Percentiles rank a stretch among this genome's conserved stretches.
These are phyloP conservation scores for Phallus indusiatus DNA, from an alignment of 768 basidiomycete genomes.

Conservation along the genomic window DNA sequence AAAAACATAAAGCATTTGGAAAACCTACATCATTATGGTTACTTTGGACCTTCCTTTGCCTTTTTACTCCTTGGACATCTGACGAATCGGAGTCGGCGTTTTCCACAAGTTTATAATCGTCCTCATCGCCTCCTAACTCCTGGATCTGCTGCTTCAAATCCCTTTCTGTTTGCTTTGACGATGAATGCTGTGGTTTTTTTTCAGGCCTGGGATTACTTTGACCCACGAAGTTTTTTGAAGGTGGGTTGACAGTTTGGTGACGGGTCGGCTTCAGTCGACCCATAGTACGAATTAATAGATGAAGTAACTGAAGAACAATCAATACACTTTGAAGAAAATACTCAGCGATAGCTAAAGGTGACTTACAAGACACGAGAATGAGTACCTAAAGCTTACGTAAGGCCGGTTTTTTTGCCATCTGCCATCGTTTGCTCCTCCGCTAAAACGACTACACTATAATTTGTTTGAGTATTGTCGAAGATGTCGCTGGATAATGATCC, in stretches of 20 bases:
- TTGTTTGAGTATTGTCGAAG: background rate
- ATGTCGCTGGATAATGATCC: constrained; percentile 54
- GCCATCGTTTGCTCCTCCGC: background rate
- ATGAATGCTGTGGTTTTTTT: background rate
- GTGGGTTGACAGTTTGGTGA: no score
- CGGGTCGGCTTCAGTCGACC: background rate
- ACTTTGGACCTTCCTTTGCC: constrained; percentile 18
- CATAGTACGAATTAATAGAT: background rate
- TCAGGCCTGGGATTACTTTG: background rate
- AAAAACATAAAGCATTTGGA: no score
- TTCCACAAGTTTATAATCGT: constrained; percentile 37
- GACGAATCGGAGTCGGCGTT: constrained; percentile 23
- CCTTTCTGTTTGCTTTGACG: constrained; percentile 11
- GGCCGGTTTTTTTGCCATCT: background rate
- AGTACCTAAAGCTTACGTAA: no score
- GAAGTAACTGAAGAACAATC: no score
- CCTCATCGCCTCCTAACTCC: constrained; percentile 37
- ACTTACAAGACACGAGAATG: no score
- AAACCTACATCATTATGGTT: background rate
- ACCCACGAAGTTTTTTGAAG: background rate
- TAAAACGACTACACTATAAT: no score
- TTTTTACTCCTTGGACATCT: constrained; percentile 13
- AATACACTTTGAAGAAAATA: no score
- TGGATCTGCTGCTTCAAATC: constrained; percentile 26
- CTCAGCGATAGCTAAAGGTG: no score